phyloP scores from a whole-genome alignment of 2,329 filamentous ascomycete genomes.

The Fusarium annulatum region DNA sequence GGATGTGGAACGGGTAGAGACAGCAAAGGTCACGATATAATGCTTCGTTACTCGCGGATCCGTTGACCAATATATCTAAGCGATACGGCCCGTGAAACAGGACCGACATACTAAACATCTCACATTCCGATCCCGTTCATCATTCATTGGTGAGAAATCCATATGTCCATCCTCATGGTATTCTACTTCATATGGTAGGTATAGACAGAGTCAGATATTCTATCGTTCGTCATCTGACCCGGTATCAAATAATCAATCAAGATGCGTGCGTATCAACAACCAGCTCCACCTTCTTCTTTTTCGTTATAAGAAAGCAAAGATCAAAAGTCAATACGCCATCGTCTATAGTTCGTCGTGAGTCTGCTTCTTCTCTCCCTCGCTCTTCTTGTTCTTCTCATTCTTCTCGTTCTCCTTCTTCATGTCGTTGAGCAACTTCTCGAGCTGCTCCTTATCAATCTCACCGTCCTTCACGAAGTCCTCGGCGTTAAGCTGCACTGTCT shows the following conservation, averaged over 20 bases:
- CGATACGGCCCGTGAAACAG: not conserved
- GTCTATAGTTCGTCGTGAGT: conserved; percentile 53
- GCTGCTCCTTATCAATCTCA: conserved; percentile 44
- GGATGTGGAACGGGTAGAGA: not conserved
- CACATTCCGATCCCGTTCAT: not conserved
- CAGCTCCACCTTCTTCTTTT: conserved; percentile 25
- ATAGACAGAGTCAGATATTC: conserved; percentile 25
- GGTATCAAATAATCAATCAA: conserved; percentile 35
- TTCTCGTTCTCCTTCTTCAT: conserved; percentile 37
- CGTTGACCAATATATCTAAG: not conserved
- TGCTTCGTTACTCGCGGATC: not conserved
- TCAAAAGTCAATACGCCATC: conserved; percentile 24
- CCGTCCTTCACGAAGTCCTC: conserved; percentile 60
- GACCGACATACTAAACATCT: not conserved
- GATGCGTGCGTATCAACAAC: conserved; percentile 26
- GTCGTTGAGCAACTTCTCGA: conserved; percentile 45
- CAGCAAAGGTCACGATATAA: not conserved
- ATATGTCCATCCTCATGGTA: conserved; percentile 27
- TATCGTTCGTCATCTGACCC: conserved; percentile 32
- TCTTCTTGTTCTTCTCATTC: conserved; percentile 31
- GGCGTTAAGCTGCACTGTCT: conserved; percentile 56
- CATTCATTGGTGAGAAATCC: not conserved
- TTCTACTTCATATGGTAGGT: conserved; percentile 19
- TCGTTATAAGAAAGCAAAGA: conserved; percentile 9
- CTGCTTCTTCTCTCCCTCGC: conserved; percentile 39